A percentile compares a stretch with the other conserved stretches of the same genome.
These are phyloP conservation scores for Russula compacta DNA, from an alignment of 768 basidiomycete species.

Conservation along the genomic window DNA sequence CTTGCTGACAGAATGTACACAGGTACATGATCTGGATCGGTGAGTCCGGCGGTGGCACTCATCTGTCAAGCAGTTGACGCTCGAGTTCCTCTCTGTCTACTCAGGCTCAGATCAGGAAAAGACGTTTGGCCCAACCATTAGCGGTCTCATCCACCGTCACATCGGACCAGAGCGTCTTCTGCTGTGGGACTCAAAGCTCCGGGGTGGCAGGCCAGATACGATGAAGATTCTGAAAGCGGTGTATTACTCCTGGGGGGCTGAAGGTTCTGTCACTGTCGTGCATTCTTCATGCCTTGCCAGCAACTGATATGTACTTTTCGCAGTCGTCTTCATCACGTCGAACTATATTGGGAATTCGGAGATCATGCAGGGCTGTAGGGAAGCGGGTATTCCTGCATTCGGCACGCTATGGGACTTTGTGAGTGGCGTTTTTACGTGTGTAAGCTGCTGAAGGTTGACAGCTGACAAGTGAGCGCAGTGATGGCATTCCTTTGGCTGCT, in stretches of 20 bases:
- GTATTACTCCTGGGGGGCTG: conserved; percentile 31
- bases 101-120: conserved; percentile 36
- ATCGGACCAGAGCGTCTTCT: conserved; percentile 32
- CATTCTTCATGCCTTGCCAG: not conserved
- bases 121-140: conserved; percentile 37
- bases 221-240: conserved; percentile 32
- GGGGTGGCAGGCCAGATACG: conserved; percentile 32
- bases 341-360: conserved; percentile 34
- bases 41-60: not conserved
- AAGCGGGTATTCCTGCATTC: conserved; percentile 31
- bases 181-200: conserved; percentile 36
- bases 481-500: not conserved
- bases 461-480: not conserved
- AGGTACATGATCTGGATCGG: conserved; percentile 37
- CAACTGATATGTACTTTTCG: not conserved
- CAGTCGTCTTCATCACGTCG: conserved; percentile 37
- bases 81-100: not conserved
- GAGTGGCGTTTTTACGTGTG: not conserved
- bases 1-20: not conserved
- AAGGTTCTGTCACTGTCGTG: conserved; percentile 19
- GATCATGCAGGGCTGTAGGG: conserved; percentile 34
- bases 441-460: not conserved
- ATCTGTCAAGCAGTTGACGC: not conserved
- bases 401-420: conserved; percentile 26
- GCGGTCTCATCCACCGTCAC: conserved; percentile 32